Base-by-base conservation (phyloP, 768 basidiomycete genomes). In the Agaricus sinodeliciosus region DNA sequence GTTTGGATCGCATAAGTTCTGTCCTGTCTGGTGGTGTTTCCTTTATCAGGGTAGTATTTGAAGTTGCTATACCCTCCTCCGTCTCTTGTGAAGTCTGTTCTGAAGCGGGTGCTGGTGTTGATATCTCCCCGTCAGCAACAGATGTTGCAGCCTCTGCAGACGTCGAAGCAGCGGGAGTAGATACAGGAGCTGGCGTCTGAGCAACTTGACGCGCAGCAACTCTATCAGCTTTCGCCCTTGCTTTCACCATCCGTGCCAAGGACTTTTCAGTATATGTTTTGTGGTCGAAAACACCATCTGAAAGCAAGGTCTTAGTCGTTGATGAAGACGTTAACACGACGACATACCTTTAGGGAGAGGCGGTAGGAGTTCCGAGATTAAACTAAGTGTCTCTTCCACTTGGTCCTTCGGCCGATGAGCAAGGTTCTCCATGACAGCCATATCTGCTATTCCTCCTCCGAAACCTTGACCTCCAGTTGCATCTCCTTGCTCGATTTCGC, bases 381-480 rank as follows among this genome's bases (percentile, higher is more conserved):
- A 77, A 57, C 86, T 86, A 35, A 99, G 72, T 0, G 90, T 85
- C 68, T 99, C 96, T 68, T 97, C 94, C 4, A 98, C 82, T 65
- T 97, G 94, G 55, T 99, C 96, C 69, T 98, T 98, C 3, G 96
- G 90, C 26, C 94, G 79, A 67, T 97, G 94, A 0, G 93, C 93
- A 42, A 99, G 72, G 66, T 95, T 98, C 70, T 98, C 91, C 85
- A 97, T 91, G 25, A 99, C 92, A 6, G 92, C 87, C 91, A 98
- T 94, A 64, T 97, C 94, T 15, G 91, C 93, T 3, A 94, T 70
- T 26, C 92, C 90, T 42, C 90, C 91, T 26, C 90, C 89, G 1
- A 94, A 69, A 9, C 90, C 90, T 67, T 93, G 90, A 0, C 87
- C 85, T 25, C 73, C 75, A 6, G 58, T 66, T 0, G 79, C 76